Evolutionary conservation across 2,329 filamentous ascomycete genomes (phyloP), one percentile per base, ranked within the genome.

Genomic region (Cladosporium velox): DNA sequence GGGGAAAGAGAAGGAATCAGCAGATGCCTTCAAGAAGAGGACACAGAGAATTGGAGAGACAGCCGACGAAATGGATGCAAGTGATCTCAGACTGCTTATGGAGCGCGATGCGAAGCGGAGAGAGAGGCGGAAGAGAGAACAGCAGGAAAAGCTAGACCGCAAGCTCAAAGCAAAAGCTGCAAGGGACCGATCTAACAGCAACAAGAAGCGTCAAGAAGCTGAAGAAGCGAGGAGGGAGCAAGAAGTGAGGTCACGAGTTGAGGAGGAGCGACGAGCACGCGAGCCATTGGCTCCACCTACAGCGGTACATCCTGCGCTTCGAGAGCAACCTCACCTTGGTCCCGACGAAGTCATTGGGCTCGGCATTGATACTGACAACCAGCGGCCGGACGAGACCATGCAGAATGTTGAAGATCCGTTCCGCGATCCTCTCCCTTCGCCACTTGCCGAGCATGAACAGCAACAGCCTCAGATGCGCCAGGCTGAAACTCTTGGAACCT

Each of bases 71-170:
- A 83, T 99, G 64, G 92, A 92, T 78, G 91, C 95, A 3, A 87
- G 90, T 62, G 93, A 92, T 71, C 78, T 99, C 47, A 87, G 94
- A 66, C 91, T 96, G 75, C 83, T 98, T 34, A 90, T 99, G 86
- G 95, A 99, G 72, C 85, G 95, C 67, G 95, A 99, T 74, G 85
- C 89, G 70, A 87, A 93, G 72, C 86, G 95, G 66, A 88, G 86
- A 70, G 91, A 97, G 70, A 88, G 88, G 75, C 93, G 91, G 78
- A 86, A 85, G 63, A 82, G 86, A 66, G 84, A 84, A 44, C 90
- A 94, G 26, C 86, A 88, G 68, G 88, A 92, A 68, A 87, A 85
- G 69, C 79, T 89, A 28, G 87, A 90, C 70, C 85, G 85, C 64
- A 87, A 86, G 66, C 79, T 95, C 28, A 85, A 88, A 49, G 84